Evolutionary conservation across 78 protist species (phyloP).

Genomic region (Cavenderia fasciculata): DNA sequence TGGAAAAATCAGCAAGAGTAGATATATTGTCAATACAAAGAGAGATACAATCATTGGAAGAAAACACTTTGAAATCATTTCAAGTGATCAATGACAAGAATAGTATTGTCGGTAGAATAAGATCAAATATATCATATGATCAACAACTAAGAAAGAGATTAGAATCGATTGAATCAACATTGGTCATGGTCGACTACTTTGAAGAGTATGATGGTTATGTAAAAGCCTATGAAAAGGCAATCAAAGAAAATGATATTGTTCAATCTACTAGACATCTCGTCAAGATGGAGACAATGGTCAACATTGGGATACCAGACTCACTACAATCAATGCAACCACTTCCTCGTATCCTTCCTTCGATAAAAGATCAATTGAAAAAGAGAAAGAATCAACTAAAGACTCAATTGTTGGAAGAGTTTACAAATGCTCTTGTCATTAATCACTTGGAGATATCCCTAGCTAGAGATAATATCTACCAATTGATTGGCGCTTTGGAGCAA

Average conservation of each 20-base stretch:
- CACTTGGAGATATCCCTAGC: slow-evolving; percentile 1
- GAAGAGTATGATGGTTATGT: not conserved
- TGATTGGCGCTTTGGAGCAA: slow-evolving; percentile 13
- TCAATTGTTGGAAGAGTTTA: slow-evolving; percentile 17
- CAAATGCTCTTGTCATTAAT: slow-evolving; percentile 10
- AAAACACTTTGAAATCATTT: not conserved
- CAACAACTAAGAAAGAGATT: slow-evolving; percentile 27
- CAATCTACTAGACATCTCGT: not conserved
- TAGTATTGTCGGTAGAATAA: not conserved
- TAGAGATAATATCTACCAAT: not conserved
- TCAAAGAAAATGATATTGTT: not conserved
- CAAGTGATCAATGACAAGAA: not conserved
- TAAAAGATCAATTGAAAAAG: slow-evolving; percentile 56
- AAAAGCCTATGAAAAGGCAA: not conserved
- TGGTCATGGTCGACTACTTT: slow-evolving; percentile 39
- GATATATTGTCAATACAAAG: slow-evolving; percentile 9
- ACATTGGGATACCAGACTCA: not conserved
- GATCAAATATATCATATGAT: not conserved
- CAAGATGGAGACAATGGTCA: not conserved
- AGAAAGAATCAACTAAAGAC: slow-evolving; percentile 52
- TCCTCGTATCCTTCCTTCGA: slow-evolving; percentile 53
- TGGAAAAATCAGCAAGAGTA: slow-evolving; percentile 18
- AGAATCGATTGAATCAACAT: slow-evolving; percentile 2
- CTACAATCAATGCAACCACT: slow-evolving; percentile 1
- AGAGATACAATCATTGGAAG: slow-evolving; percentile 14